phyloP scores from a whole-genome alignment of 768 basidiomycete genomes.

The Porpolomopsis calyptriformis region DNA sequence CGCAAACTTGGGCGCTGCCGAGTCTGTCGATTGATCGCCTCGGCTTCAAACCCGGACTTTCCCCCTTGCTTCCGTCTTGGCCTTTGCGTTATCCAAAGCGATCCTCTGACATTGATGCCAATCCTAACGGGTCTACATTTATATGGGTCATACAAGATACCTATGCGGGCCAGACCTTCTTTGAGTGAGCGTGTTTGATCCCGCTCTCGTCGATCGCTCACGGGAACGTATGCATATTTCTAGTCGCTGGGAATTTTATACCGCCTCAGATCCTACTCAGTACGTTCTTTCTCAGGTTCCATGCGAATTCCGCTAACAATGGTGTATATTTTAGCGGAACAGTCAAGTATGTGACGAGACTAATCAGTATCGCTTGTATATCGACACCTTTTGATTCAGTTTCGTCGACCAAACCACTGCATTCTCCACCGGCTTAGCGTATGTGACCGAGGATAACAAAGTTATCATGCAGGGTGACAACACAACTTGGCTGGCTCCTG shows the following conservation, averaged over 20 bases:
- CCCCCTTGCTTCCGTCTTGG: not conserved
- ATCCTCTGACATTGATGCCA: slow-evolving; percentile 23
- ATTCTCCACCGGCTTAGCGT: slow-evolving; percentile 43
- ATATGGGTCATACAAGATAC: slow-evolving; percentile 62
- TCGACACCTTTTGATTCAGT: slow-evolving; percentile 23
- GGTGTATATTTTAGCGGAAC: slow-evolving; percentile 39
- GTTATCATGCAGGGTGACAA: slow-evolving; percentile 75
- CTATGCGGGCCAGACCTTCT: slow-evolving; percentile 57
- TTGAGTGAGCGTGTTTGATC: slow-evolving; percentile 39
- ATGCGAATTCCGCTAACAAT: slow-evolving; percentile 10
- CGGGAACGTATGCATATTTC: slow-evolving; percentile 9
- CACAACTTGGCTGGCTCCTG: slow-evolving; percentile 41
- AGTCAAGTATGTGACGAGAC: slow-evolving; percentile 43
- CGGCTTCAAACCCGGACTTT: not conserved
- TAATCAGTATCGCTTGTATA: not conserved
- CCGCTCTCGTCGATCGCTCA: not conserved
- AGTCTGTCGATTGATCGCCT: not conserved
- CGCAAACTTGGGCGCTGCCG: slow-evolving; percentile 2
- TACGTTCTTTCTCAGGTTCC: slow-evolving; percentile 19
- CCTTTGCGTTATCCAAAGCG: not conserved
- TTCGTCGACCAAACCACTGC: slow-evolving; percentile 51
- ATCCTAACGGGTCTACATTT: slow-evolving; percentile 38
- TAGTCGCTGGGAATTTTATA: slow-evolving; percentile 53
- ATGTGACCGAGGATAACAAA: slow-evolving; percentile 42
- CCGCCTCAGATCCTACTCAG: slow-evolving; percentile 58